Percentiles rank a stretch among this genome's conserved stretches.
These are phyloP conservation scores for Suillus occidentalis DNA, from an alignment of 768 basidiomycete species.

Conservation along the genomic window DNA sequence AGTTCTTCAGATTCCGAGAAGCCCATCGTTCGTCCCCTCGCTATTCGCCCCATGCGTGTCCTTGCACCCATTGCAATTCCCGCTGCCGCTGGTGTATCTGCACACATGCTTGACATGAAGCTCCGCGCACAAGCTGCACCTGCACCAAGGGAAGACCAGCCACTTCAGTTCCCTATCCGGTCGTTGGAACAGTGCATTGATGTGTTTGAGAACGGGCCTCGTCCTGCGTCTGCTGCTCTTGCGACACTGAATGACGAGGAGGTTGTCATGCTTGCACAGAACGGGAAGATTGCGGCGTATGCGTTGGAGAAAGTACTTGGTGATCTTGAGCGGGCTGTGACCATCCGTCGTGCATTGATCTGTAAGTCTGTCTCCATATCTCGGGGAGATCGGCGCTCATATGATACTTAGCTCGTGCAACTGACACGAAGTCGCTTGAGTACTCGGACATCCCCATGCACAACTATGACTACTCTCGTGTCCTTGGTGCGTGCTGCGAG, in stretches of 20 bases:
- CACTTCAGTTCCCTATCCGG: conserved; percentile 34
- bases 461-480: conserved; percentile 90
- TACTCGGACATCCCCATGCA: conserved; percentile 76
- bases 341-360: conserved; percentile 82
- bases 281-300: conserved; percentile 93
- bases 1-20: conserved; percentile 16
- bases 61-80: conserved; percentile 25
- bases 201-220: conserved; percentile 73
- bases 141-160: conserved; percentile 15
- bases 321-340: conserved; percentile 83
- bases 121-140: conserved; percentile 27
- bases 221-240: conserved; percentile 56
- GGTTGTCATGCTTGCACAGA: conserved; percentile 82
- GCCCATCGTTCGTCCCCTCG: conserved; percentile 15
- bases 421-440: conserved; percentile 82
- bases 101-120: conserved; percentile 34
- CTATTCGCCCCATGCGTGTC: conserved; percentile 1
- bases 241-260: conserved; percentile 86
- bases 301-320: conserved; percentile 94
- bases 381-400: conserved; percentile 7
- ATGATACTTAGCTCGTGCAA: conserved; percentile 67
- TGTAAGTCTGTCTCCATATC: conserved; percentile 55
- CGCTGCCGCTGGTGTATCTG: conserved; percentile 24
- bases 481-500: conserved; percentile 97
- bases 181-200: conserved; percentile 76